Percentiles rank a stretch among this genome's conserved stretches.
Evolutionary conservation across 1,284 basidiomycete species (phyloP).

Genomic region (Inonotus obliquus): DNA sequence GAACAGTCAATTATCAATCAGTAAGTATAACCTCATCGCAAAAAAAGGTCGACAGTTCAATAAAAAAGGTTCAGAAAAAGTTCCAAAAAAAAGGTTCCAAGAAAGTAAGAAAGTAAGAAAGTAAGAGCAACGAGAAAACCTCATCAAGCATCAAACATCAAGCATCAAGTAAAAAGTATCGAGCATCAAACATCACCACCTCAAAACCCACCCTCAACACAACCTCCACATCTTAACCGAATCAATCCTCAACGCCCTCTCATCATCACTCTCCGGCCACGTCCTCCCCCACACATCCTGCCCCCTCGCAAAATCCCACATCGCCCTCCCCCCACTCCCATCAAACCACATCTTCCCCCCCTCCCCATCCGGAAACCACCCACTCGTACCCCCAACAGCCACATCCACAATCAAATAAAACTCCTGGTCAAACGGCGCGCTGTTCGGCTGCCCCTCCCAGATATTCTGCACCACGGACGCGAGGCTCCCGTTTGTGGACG

Average conservation of each 20-base stretch:
- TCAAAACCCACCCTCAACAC: conserved; percentile 1
- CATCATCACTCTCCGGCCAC: conserved; percentile 29
- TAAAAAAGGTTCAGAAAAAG: no score
- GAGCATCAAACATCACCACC: no score
- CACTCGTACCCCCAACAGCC: conserved; percentile 40
- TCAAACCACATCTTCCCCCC: conserved; percentile 38
- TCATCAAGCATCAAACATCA: no score
- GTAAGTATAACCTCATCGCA: no score
- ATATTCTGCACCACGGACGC: conserved; percentile 28
- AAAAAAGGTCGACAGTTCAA: no score
- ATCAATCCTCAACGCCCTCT: conserved; percentile 34
- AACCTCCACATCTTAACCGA: conserved; percentile 19
- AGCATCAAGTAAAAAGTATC: no score
- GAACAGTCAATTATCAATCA: no score
- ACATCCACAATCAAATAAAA: conserved; percentile 40
- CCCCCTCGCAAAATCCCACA: conserved; percentile 28
- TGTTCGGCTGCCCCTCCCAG: conserved; percentile 28
- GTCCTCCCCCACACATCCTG: conserved; percentile 31
- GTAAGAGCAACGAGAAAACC: neutral
- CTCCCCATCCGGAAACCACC: conserved; percentile 37
- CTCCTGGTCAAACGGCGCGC: conserved; percentile 40
- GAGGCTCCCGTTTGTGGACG: conserved; percentile 31
- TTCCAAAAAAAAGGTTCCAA: no score
- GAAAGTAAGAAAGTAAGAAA: neutral
- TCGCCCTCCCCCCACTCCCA: conserved; percentile 17